Percentiles rank a stretch among this genome's conserved stretches.
These are phyloP conservation scores for Mycena filopes DNA, from an alignment of 768 basidiomycete species.

Conservation along the genomic window DNA sequence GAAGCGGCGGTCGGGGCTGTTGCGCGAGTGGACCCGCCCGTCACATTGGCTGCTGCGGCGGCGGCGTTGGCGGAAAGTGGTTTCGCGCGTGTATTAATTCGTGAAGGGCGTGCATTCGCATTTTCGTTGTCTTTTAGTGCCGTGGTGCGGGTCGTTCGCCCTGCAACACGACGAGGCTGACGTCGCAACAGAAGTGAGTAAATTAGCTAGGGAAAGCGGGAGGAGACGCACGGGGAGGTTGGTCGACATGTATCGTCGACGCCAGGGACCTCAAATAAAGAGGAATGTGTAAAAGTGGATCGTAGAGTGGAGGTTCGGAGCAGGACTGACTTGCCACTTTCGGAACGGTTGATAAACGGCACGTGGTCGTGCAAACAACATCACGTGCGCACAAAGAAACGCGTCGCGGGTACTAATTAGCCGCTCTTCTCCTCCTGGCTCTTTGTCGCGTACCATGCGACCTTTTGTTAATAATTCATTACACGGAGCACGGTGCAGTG, in stretches of 20 bases:
- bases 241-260: slow-evolving; percentile 29
- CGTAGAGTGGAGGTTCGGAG: slow-evolving; percentile 18
- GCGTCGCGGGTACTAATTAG: neutral
- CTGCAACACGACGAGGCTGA: slow-evolving; percentile 64
- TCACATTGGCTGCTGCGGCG: slow-evolving; percentile 43
- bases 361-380: slow-evolving; percentile 27
- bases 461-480: too few species aligned
- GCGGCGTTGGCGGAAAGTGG: slow-evolving; percentile 56
- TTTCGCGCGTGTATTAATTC: slow-evolving; percentile 71
- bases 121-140: slow-evolving; percentile 76
- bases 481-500: too few species aligned
- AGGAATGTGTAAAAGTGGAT: slow-evolving; percentile 19
- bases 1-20: slow-evolving; percentile 63
- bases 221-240: slow-evolving; percentile 22
- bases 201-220: neutral
- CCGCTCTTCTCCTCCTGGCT: too few species aligned
- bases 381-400: neutral
- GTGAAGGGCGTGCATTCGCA: slow-evolving; percentile 70
- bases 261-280: slow-evolving; percentile 9
- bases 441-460: too few species aligned
- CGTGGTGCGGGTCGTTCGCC: slow-evolving; percentile 62
- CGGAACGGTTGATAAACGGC: slow-evolving; percentile 19
- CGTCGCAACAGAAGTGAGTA: neutral
- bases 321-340: neutral
- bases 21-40: slow-evolving; percentile 57